Evolutionary conservation across 257 asterid species (phyloP).

Genomic region (Primulina tabacum): DNA sequence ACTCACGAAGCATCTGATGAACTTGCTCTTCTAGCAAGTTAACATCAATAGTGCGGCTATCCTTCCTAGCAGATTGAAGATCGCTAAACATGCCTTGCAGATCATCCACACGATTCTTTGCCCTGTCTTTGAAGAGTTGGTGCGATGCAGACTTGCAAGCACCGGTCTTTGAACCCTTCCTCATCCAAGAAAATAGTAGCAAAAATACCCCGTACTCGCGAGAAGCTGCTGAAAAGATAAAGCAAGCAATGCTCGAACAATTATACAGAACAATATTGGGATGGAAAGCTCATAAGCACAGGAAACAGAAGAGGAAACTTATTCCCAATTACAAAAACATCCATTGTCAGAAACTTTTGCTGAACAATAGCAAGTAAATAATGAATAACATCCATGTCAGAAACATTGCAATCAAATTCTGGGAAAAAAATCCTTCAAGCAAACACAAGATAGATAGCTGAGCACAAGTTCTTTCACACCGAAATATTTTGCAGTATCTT

Average conservation of each 20-base stretch:
- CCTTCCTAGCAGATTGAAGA: constrained; percentile 89
- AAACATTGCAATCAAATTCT: background rate
- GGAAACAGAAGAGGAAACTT: background rate
- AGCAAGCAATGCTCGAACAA: constrained; percentile 18
- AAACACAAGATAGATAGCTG: background rate
- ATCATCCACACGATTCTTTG: constrained; percentile 92
- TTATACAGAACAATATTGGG: background rate
- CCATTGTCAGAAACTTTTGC: background rate
- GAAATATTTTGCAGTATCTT: constrained; percentile 6
- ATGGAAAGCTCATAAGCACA: background rate
- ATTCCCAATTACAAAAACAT: background rate
- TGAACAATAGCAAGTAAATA: background rate
- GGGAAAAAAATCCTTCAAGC: constrained; percentile 1
- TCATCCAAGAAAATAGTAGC: constrained; percentile 47
- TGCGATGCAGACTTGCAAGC: constrained; percentile 83
- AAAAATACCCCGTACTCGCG: constrained; percentile 23
- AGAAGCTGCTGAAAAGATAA: constrained; percentile 34
- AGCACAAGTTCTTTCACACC: background rate
- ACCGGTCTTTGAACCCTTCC: constrained; percentile 74
- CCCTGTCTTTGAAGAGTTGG: constrained; percentile 90
- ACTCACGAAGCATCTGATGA: constrained; percentile 95
- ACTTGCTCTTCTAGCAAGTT: constrained; percentile 95
- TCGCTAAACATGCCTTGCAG: constrained; percentile 84
- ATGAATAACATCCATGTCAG: background rate
- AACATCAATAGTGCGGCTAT: constrained; percentile 73